A percentile compares a stretch with the other conserved stretches of the same genome.
Conservation (phyloP, 2,329 filamentous ascomycete genomes). For the Clonostachys rosea region DNA sequence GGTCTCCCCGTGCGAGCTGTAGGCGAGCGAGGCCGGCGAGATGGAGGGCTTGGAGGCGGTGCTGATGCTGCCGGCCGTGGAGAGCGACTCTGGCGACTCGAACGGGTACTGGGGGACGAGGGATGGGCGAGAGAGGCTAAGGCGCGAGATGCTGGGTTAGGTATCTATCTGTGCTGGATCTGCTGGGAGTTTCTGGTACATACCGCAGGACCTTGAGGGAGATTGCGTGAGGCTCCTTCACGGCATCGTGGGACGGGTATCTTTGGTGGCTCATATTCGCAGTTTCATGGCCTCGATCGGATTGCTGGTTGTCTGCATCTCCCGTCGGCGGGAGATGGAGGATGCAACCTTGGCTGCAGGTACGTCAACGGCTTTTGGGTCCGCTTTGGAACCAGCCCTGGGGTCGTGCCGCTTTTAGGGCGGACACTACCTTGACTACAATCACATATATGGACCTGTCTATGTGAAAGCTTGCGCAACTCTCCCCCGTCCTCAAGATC, state of each 20-base stretch:
- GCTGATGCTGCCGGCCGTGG: constrained; percentile 9
- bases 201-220: constrained; percentile 74
- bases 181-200: no score
- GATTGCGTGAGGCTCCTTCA: constrained; percentile 74
- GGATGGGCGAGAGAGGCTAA: constrained; percentile 76
- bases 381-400: no score
- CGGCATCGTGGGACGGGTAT: constrained; percentile 49
- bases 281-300: not conserved
- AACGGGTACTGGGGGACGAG: constrained; percentile 68
- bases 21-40: constrained; percentile 69
- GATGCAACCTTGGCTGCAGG: no score
- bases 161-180: no score
- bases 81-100: constrained; percentile 28
- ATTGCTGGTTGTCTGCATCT: no score
- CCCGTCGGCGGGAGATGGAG: no score
- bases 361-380: no score
- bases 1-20: constrained; percentile 36
- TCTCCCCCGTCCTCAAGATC: no score
- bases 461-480: no score
- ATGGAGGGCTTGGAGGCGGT: constrained; percentile 27
- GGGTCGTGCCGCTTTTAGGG: no score
- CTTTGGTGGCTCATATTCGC: constrained; percentile 52
- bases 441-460: no score
- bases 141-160: constrained; percentile 4
- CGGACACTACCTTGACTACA: no score